Evolutionary conservation across 805 yeast genomes (phyloP).

Genomic region (Yarrowia yakushimensis): DNA sequence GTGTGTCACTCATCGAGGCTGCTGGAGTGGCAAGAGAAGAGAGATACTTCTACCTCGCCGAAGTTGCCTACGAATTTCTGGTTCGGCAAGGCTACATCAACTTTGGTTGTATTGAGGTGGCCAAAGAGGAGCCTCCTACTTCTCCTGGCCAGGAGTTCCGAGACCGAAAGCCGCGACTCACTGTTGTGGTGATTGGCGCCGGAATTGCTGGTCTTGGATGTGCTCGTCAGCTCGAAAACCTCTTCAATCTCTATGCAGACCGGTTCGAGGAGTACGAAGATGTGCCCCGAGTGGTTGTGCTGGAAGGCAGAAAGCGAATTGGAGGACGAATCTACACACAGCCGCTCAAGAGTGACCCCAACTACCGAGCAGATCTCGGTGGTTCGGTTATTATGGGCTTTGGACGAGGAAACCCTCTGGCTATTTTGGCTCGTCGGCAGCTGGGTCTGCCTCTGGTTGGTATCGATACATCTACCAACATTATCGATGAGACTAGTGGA

Average conservation of each 20-base stretch:
- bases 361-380: slow-evolving; percentile 41
- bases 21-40: slow-evolving; percentile 44
- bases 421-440: slow-evolving; percentile 41
- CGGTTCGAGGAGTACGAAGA: slow-evolving; percentile 41
- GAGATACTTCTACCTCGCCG: slow-evolving; percentile 42
- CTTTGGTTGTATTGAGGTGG: slow-evolving; percentile 41
- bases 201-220: slow-evolving; percentile 97
- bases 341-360: slow-evolving; percentile 31
- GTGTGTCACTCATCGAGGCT: slow-evolving; percentile 43
- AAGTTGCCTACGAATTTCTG: slow-evolving; percentile 44
- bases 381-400: slow-evolving; percentile 42
- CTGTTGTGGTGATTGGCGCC: slow-evolving; percentile 82
- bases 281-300: slow-evolving; percentile 40
- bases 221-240: slow-evolving; percentile 89
- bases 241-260: slow-evolving; percentile 38
- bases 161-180: slow-evolving; percentile 38
- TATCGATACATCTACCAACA: slow-evolving; percentile 36
- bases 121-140: slow-evolving; percentile 27
- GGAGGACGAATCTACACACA: slow-evolving; percentile 45
- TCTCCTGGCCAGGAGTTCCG: slow-evolving; percentile 30
- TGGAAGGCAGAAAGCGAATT: slow-evolving; percentile 42
- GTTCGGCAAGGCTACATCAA: slow-evolving; percentile 44
- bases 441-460: slow-evolving; percentile 42
- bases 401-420: slow-evolving; percentile 43
- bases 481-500: slow-evolving; percentile 39